These are phyloP conservation scores for Suhomyces kilbournensis DNA, from an alignment of 805 yeast species.

Conservation along the genomic window DNA sequence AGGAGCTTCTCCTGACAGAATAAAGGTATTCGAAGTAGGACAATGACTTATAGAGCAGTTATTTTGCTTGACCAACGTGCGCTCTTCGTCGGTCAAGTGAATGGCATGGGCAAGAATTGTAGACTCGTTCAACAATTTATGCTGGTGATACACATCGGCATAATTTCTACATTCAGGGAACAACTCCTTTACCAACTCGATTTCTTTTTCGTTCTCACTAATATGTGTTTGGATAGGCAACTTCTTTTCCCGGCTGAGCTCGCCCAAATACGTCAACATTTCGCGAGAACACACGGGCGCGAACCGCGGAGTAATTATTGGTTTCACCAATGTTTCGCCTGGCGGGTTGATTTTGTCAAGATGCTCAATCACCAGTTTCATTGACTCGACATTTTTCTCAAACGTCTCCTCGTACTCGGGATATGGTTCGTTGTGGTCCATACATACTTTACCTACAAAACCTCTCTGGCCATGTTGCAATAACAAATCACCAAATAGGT, in stretches of 20 bases:
- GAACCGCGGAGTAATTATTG: slow-evolving; percentile 88
- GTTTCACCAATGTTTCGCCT: slow-evolving; percentile 49
- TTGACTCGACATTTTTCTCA: slow-evolving; percentile 53
- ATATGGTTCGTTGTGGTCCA: slow-evolving; percentile 67
- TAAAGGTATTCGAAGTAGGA: slow-evolving; percentile 85
- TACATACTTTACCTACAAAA: slow-evolving; percentile 88
- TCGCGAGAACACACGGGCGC: slow-evolving; percentile 81
- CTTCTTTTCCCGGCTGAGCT: slow-evolving; percentile 43
- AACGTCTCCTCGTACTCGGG: slow-evolving; percentile 69
- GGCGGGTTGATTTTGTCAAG: slow-evolving; percentile 52
- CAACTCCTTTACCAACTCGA: slow-evolving; percentile 64
- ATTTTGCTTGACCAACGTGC: slow-evolving; percentile 49
- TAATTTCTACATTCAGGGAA: slow-evolving; percentile 73
- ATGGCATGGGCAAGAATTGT: slow-evolving; percentile 90
- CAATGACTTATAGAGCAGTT: slow-evolving; percentile 84
- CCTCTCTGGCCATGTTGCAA: slow-evolving; percentile 77
- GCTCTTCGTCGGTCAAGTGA: slow-evolving; percentile 67
- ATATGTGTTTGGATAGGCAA: slow-evolving; percentile 87
- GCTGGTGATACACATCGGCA: slow-evolving; percentile 72
- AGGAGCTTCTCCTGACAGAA: slow-evolving; percentile 89
- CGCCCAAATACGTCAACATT: slow-evolving; percentile 62
- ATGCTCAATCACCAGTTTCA: slow-evolving; percentile 55
- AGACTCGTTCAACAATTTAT: slow-evolving; percentile 54
- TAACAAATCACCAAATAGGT: slow-evolving; percentile 70
- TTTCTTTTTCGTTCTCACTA: slow-evolving; percentile 76